A percentile compares a stretch with the other conserved stretches of the same genome.
Conservation (phyloP, 805 yeast genomes). For the Nakazawaea wickerhamii region DNA sequence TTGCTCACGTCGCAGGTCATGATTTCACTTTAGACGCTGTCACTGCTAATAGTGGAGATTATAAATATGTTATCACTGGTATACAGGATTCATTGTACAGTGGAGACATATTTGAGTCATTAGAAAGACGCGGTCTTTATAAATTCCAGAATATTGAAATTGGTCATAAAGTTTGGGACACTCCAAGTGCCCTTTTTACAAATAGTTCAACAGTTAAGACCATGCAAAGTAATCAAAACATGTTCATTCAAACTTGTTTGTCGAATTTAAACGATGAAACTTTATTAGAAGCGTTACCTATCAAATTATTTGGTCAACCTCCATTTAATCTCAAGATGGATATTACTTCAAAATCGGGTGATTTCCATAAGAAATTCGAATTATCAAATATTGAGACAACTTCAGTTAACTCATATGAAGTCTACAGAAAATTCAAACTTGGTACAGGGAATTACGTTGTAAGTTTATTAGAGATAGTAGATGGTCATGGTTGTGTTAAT, state of each 20-base stretch:
- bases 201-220: background rate
- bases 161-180: slow-evolving; percentile 47
- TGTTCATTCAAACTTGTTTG: slow-evolving; percentile 24
- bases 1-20: slow-evolving; percentile 42
- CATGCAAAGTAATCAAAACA: slow-evolving; percentile 4
- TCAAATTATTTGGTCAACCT: slow-evolving; percentile 50
- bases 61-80: slow-evolving; percentile 53
- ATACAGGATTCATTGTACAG: slow-evolving; percentile 63
- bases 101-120: slow-evolving; percentile 29
- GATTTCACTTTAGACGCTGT: slow-evolving; percentile 32
- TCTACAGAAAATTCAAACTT: slow-evolving; percentile 39
- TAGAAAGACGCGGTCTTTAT: slow-evolving; percentile 21
- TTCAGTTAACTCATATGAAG: slow-evolving; percentile 31
- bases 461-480: slow-evolving; percentile 51
- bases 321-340: slow-evolving; percentile 59
- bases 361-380: slow-evolving; percentile 41
- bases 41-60: slow-evolving; percentile 48
- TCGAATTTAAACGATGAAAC: slow-evolving; percentile 21
- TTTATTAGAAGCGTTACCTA: slow-evolving; percentile 44
- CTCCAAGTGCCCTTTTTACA: slow-evolving; percentile 48
- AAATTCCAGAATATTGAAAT: slow-evolving; percentile 31
- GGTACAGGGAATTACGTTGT: slow-evolving; percentile 69
- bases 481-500: slow-evolving; percentile 61
- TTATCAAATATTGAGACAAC: slow-evolving; percentile 37
- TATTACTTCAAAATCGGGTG: slow-evolving; percentile 52